Base-by-base conservation (phyloP, 257 asterid species). In the Oldenlandia corymbosa region DNA sequence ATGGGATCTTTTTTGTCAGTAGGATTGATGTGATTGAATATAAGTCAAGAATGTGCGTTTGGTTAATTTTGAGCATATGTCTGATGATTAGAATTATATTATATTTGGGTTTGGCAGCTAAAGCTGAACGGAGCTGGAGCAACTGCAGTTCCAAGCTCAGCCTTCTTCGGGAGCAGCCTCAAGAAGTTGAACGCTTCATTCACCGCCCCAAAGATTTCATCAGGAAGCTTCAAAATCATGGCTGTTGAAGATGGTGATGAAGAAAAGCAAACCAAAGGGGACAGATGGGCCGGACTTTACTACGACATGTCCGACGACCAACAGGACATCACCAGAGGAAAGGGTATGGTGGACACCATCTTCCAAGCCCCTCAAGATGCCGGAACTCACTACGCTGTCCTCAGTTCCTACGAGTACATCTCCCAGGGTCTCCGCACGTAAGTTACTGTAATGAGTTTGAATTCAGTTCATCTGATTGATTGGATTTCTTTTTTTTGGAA, bases 261-360 rank as follows among this genome's bases (percentile, higher is more conserved):
- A 62, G 34, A 61, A 26, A 77, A 63, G 51, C 86, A 88, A 63
- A 75, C 83, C 0, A 77, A 72, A 0, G 3, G 7, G 18, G 96
- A 88, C 77, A 73, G 71, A 65, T 88, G 96, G 96, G 74, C 71
- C 75, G 96, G 91, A 4, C 87, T 88, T 7, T 61, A 34, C n/a
- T 54, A 49, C 8, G 96, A 88, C 54, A 18, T 18, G 2, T 88
- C 95, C 0, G 96, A 88, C 45, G 96, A 88, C 27, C 96, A 88
- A 36, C 96, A 88, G 59, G 96, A 88, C 60, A 88, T 88, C 28
- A 67, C 93, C 23, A 72, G 96, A 60, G 95, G 95, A 20, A 88
- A 88, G 84, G 96, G 96, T 12, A 60, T 86, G 85, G 83, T 80
- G 6, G 93, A 86, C 57, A 0, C 79, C 7, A 84, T 84, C 51